Conservation (phyloP, 495 filamentous ascomycete species). For the Friedmanniomyces simplex region DNA sequence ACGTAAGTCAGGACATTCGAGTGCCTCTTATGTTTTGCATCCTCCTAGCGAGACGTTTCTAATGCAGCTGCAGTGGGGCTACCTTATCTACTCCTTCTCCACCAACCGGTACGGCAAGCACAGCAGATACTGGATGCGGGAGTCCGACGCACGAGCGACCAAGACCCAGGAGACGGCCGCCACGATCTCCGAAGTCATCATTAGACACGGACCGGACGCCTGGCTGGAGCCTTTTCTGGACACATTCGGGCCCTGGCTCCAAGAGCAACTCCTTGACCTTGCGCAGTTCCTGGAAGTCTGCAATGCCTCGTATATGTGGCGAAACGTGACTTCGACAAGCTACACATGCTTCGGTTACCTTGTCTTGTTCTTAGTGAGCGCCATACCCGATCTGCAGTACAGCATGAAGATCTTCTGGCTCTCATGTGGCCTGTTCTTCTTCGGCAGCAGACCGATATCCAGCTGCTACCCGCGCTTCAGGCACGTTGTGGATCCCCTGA, state of each 20-base stretch:
- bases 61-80: conserved; percentile 15
- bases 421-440: conserved; percentile 17
- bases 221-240: conserved; percentile 27
- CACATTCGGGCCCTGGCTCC: conserved; percentile 21
- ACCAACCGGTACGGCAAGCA: conserved; percentile 14
- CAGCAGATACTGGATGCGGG: conserved; percentile 14
- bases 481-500: conserved; percentile 21
- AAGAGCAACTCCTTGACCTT: conserved; percentile 23
- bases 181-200: conserved; percentile 24
- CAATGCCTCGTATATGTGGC: conserved; percentile 25
- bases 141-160: conserved; percentile 17
- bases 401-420: conserved; percentile 20
- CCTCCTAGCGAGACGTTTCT: background rate
- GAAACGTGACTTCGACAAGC: conserved; percentile 11
- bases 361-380: conserved; percentile 12
- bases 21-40: background rate
- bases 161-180: conserved; percentile 2
- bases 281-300: conserved; percentile 25
- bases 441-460: conserved; percentile 22
- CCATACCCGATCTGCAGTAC: conserved; percentile 12
- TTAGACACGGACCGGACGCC: conserved; percentile 20
- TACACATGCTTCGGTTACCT: conserved; percentile 14
- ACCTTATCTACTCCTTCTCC: conserved; percentile 23
- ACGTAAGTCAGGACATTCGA: conserved; percentile 10
- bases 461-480: conserved; percentile 22